Evolutionary conservation across 1,284 basidiomycete genomes (phyloP).

Genomic region (Rhodofomes roseus): DNA sequence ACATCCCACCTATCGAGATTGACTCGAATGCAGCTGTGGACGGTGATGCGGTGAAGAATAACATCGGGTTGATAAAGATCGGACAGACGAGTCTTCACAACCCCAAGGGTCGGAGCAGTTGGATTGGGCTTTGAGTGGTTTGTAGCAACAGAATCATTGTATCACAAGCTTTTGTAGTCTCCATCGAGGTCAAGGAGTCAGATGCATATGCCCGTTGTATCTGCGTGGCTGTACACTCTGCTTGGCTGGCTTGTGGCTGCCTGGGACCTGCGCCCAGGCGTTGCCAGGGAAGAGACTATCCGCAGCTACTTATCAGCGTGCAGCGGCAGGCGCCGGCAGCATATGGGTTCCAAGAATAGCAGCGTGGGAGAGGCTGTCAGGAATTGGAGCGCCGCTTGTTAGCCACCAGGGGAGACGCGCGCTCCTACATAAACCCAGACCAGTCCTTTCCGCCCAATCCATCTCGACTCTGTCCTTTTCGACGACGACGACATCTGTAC

Average conservation of each 20-base stretch:
- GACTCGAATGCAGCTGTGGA: constrained; percentile 10
- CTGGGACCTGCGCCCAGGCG: too few relatives aligned
- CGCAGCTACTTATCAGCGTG: too few relatives aligned
- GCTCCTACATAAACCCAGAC: constrained; percentile 1
- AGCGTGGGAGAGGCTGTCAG: neutral
- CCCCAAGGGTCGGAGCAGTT: constrained; percentile 84
- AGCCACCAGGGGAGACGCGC: neutral
- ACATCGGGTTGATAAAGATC: constrained; percentile 70
- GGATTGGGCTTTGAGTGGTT: constrained; percentile 70
- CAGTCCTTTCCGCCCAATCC: neutral
- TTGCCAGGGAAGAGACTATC: too few relatives aligned
- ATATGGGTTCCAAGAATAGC: neutral
- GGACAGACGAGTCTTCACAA: constrained; percentile 92
- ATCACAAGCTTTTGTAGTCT: neutral
- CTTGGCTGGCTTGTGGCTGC: too few relatives aligned
- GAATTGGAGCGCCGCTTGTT: constrained; percentile 3
- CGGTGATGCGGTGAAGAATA: constrained; percentile 22
- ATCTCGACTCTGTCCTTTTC: constrained; percentile 7
- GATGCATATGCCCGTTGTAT: neutral
- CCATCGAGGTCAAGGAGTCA: neutral
- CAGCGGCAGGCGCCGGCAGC: too few relatives aligned
- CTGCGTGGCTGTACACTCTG: neutral
- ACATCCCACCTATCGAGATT: constrained; percentile 29
- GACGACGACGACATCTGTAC: constrained; percentile 1
- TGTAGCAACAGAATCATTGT: neutral